Evolutionary conservation across 164 flowering plant species (phyloP), one percentile per base, ranked within the genome.

Genomic region (Stephania cephalantha): DNA sequence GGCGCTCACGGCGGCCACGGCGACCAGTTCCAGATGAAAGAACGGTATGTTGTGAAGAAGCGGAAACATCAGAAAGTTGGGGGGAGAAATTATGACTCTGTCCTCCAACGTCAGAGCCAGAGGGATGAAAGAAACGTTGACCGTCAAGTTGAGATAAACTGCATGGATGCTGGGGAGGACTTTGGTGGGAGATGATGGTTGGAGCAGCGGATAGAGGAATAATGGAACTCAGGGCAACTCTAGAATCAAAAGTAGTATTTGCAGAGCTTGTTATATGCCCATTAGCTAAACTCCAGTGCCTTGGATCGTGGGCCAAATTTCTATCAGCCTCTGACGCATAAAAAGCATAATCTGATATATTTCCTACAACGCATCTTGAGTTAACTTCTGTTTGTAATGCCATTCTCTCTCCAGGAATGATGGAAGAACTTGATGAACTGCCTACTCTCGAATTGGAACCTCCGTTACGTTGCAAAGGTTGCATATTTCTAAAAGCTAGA

Each of bases 111-210:
- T 86, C 91, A 22, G 85, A 48, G 48, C 82, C 88, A 70, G 82
- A 45, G 61, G 89, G 73, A 55, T 88, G 65, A 77, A 86, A 73
- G 79, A 91, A 75, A 4, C 90, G 84, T 15, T 87, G 78, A 6
- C 93, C 88, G 77, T 87, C 86, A 78, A 79, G 79, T 78, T 93
- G 93, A 1, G 94, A 85, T 52, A 91, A 69, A 71, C 93, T 87
- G 18, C 88, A 73, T 4, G 87, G 83, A 82, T 79, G 78, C 10
- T 81, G 89, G 12, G 83, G 80, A 74, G 83, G 78, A 78, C 74
- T 78, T 12, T 78, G 86, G 73, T 76, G 83, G 79, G 88, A 81
- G 70, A 68, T 81, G 90, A 83, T 85, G 45, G 73, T 50, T 61
- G 88, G 82, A 58, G 80, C 72, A 70, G 88, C 70, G n/a, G 86